Base-by-base conservation (phyloP, 1,139 yeast genomes). In the Scheffersomyces parashehatae region DNA sequence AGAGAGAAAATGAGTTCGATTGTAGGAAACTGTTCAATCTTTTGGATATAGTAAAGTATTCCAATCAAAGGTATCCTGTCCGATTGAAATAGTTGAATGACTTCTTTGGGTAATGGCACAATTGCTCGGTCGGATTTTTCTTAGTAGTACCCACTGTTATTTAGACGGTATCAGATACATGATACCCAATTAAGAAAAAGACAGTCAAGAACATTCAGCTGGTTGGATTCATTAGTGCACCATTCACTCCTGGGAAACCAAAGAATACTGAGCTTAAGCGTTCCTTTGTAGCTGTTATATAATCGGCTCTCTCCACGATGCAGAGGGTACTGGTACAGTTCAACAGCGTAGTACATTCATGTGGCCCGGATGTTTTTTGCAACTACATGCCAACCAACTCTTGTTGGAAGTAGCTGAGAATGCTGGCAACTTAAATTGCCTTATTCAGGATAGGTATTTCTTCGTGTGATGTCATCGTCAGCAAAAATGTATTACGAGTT, bases 271-370 rank as follows among this genome's bases (percentile, higher is more conserved):
- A 48, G 80, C 91, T 0, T 24, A 85, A 4, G 76, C 85, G 3
- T 89, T 75, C 68, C 77, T 87, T 59, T 78, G 84, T 48, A 88
- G 88, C 83, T 89, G 88, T 65, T 89, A 86, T 59, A 95, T 96
- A 5, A 80, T 87, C 49, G 96, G 95, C 1, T 68, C 83, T 45
- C 79, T 82, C 55, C 46, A 57, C 8, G 83, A 83, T 59, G 86
- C 89, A 7, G 62, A 61, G 3, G 51, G 59, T 30, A 60, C 56
- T 29, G 52, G 60, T 41, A 35, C 51, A 1, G 61, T 59, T 12
- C 36, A 49, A 35, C 51, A 58, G 40, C 56, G 77, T 60, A 75
- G 85, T 68, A 64, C 71, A 46, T 58, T 71, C 47, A 60, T 66
- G 65, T 64, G 78, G 75, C 43, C 79, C 65, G 14, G 14, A 3